Base-by-base conservation (phyloP, 2,329 filamentous ascomycete species). In the Botryotinia calthae region DNA sequence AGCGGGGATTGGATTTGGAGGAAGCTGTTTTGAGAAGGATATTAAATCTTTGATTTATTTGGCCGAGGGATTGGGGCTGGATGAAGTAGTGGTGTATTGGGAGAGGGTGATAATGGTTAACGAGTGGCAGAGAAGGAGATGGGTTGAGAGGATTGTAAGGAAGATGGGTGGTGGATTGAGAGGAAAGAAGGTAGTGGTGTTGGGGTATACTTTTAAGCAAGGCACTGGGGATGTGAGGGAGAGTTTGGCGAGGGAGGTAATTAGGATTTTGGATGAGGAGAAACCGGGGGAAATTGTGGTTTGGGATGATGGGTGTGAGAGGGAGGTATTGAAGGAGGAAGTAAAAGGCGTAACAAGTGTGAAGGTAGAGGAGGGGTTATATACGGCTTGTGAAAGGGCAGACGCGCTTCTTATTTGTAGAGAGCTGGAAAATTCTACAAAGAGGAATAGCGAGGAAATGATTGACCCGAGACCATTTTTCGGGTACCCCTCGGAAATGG, bases 11-110 rank as follows among this genome's bases (percentile, higher is more conserved):
- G 93, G 93, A 25, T 95, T 95, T 78, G 92, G 93, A 71, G 93
- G 93, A 31, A 92, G 89, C 74, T 95, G 93, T 82, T 94, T 95
- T 85, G 89, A 91, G 81, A 95, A 95, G 82, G 93, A 95, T 79
- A 88, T 94, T 59, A 85, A 93, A 66, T 92, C 88, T 81, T 83
- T 95, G 54, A 87, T 90, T 28, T 94, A 95, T 82, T 85, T 95
- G 44, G 90, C 92, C 25, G 90, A 93, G 77, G 88, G 87, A 4
- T 84, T 94, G 71, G 87, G 90, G 69, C 84, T 94, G 18, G 86
- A 87, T 6, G 90, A 94, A 77, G 91, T 95, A 0, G 91, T 89
- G 48, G 87, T 89, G 75, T 95, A 94, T 83, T 95, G 92, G 92
- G 85, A 86, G 74, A 86, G 89, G 72, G 91, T 95, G 4, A 86